A percentile compares a stretch with the other conserved stretches of the same genome.
phyloP scores from a whole-genome alignment of 192 early-diverging fungal species.

The Rhizophagus sp. region DNA sequence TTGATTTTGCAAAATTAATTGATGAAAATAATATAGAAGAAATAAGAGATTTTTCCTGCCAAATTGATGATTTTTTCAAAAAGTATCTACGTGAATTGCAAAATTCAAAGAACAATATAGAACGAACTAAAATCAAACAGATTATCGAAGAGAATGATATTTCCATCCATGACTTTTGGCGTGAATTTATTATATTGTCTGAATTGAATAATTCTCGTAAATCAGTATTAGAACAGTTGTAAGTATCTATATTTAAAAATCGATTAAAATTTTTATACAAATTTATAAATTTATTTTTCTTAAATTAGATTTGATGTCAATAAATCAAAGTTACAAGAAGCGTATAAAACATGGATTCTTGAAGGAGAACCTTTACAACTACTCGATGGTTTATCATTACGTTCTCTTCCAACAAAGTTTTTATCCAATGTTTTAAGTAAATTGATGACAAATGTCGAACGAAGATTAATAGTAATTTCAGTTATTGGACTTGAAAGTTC shows the following conservation, averaged over 20 bases:
- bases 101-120: background rate
- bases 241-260: background rate
- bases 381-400: slow-evolving; percentile 9
- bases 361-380: slow-evolving; percentile 9
- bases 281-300: too few relatives aligned
- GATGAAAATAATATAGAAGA: background rate
- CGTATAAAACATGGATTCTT: background rate
- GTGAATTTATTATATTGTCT: slow-evolving; percentile 7
- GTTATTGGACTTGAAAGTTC: slow-evolving; percentile 10
- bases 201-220: background rate
- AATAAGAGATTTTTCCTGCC: background rate
- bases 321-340: background rate
- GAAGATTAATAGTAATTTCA: background rate
- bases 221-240: background rate
- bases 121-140: background rate
- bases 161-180: slow-evolving; percentile 12
- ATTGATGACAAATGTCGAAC: background rate
- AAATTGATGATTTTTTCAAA: slow-evolving; percentile 7
- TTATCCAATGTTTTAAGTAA: background rate
- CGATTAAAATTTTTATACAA: too few relatives aligned
- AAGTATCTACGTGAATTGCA: background rate
- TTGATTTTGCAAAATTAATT: background rate
- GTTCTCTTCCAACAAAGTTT: background rate
- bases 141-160: slow-evolving; percentile 9
- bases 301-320: background rate